Conservation (phyloP, 306 rosid species). For the Dryas octopetala region DNA sequence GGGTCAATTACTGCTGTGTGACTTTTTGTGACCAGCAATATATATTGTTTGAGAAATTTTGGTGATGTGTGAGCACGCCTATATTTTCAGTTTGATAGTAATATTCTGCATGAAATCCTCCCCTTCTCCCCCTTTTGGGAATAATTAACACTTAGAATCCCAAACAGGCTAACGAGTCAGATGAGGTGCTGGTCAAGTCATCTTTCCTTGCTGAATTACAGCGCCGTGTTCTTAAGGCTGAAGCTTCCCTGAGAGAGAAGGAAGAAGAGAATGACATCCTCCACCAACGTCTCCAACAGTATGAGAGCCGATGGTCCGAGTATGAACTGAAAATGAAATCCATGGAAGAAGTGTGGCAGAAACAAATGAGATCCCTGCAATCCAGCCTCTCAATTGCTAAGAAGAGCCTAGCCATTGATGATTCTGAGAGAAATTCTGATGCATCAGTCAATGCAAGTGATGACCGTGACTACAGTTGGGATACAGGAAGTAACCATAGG, state of each 20-base stretch:
- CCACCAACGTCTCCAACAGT: conserved; percentile 92
- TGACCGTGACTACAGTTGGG: conserved; percentile 79
- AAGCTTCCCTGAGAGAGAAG: conserved; percentile 88
- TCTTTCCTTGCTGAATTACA: conserved; percentile 90
- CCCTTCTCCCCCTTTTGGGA: not conserved
- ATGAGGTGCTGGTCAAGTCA: conserved; percentile 92
- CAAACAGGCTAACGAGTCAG: conserved; percentile 66
- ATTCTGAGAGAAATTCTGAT: conserved; percentile 86
- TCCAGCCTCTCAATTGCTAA: conserved; percentile 99
- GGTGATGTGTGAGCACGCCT: not conserved
- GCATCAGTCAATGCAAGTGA: conserved; percentile 89
- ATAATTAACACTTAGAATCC: conserved; percentile 18
- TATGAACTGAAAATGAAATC: conserved; percentile 96
- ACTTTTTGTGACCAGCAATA: not conserved
- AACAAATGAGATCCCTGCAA: conserved; percentile 96
- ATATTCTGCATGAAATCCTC: not conserved
- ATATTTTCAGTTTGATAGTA: not conserved
- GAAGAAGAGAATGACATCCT: conserved; percentile 99
- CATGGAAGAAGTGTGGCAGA: conserved; percentile 99
- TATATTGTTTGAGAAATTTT: not conserved
- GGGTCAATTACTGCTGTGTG: not conserved
- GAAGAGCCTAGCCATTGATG: conserved; percentile 93
- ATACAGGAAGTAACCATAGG: conserved; percentile 58
- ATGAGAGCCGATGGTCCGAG: conserved; percentile 95
- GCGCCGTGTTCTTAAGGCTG: conserved; percentile 92